Base-by-base conservation (phyloP, 1,284 basidiomycete genomes). In the Ganoderma meredithae region DNA sequence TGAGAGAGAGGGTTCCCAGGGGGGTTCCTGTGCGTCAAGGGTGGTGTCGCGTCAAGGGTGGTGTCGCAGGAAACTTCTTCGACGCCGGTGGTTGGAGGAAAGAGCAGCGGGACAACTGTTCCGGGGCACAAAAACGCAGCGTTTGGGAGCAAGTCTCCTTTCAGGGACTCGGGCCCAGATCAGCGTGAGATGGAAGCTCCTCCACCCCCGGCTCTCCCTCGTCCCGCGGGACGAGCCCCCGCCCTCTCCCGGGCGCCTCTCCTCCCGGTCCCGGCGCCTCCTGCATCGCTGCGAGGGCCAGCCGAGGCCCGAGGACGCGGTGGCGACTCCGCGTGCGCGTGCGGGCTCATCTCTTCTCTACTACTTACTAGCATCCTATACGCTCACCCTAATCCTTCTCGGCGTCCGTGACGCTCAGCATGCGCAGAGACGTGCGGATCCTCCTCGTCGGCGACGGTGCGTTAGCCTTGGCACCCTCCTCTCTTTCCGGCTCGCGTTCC, bases 361-460 rank as follows among this genome's bases (percentile, higher is more conserved):
- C 53, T 53, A 19, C 44, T 12, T 59, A 44, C 58, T 33, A 25
- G 27, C 49, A 55, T 53, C 44, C 27, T 58, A 53, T 60, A 67
- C 62, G 43, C 63, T 69, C 59, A 41, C 60, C 52, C n/a, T 64
- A 67, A 65, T 70, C 55, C 41, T 19, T 13, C 62, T 17, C 53
- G 40, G 63, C 62, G 62, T 52, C 44, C 63, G 52, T 58, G 47
- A 27, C 70, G 49, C 39, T 69, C 74, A 74, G 43, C 76, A 95
- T 95, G 93, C 86, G 92, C 78, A 89, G 93, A 80, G 95, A 96
- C 87, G 93, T 96, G 63, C 89, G 96, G 74, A 96, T 98, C 78
- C 89, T 97, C 72, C 88, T 98, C 76, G 95, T 97, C 69, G 96
- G 96, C 72, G 97, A 98, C 81, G 94, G 95, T 93, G 77, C 78